Conservation (phyloP, 306 rosid genomes). For the Styphnolobium japonicum region DNA sequence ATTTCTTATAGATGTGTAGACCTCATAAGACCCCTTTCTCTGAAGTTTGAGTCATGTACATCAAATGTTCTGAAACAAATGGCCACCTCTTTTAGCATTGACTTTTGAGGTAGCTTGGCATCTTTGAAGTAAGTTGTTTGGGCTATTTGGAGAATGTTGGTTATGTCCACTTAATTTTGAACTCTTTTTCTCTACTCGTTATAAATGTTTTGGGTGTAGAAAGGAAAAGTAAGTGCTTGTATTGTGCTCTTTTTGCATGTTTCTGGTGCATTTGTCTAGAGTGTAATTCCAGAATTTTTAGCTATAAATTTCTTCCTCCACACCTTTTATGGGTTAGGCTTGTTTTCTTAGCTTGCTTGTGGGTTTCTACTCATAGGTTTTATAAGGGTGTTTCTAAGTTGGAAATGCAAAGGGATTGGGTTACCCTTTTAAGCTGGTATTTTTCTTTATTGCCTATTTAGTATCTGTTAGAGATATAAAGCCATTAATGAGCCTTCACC, state of each 20-base stretch:
- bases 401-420: not conserved
- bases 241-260: not conserved
- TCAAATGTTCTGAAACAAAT: no score
- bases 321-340: not conserved
- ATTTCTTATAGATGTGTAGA: no score
- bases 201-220: not conserved
- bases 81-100: no score
- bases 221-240: not conserved
- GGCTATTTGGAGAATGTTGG: no score
- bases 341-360: not conserved
- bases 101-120: no score
- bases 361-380: not conserved
- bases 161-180: no score
- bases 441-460: not conserved
- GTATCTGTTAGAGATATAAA: no score
- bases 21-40: no score
- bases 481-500: no score
- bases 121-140: no score
- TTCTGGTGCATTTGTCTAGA: not conserved
- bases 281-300: not conserved
- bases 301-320: not conserved
- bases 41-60: no score
- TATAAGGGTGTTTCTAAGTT: not conserved
- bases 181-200: no score
- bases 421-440: not conserved